These are phyloP conservation scores for Panicum virgatum DNA, from an alignment of 202 grass and related monocot species.

Conservation along the genomic window DNA sequence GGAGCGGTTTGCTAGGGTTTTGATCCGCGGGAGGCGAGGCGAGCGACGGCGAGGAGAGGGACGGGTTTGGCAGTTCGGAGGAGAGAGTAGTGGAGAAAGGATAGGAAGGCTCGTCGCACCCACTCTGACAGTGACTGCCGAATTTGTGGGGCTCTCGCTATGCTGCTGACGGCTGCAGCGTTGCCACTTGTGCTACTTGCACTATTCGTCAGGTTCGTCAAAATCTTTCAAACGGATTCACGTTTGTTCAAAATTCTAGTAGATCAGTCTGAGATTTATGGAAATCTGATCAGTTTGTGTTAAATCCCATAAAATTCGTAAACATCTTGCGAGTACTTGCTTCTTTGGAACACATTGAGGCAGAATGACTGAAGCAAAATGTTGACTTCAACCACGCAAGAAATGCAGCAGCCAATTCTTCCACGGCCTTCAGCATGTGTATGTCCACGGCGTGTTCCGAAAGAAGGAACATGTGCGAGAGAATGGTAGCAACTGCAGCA, in stretches of 20 bases:
- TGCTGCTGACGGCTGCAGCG: neutral
- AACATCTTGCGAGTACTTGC: neutral
- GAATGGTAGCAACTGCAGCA: neutral
- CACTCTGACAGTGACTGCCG: neutral
- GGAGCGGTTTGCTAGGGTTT: constrained; percentile 45
- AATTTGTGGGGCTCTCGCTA: neutral
- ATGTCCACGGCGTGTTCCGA: neutral
- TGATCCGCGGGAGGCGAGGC: constrained; percentile 13
- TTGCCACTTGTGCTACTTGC: neutral
- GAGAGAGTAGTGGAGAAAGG: neutral
- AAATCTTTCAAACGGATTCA: neutral
- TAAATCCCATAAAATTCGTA: neutral
- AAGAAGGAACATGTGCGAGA: constrained; percentile 16
- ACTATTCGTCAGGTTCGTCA: neutral
- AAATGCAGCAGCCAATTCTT: neutral
- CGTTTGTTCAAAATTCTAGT: neutral
- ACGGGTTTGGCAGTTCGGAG: neutral
- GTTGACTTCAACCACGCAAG: neutral
- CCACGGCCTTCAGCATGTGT: constrained; percentile 16
- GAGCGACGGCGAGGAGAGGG: constrained; percentile 27
- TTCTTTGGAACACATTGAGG: neutral
- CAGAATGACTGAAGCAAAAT: neutral
- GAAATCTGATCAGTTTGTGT: neutral
- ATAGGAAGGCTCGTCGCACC: neutral
- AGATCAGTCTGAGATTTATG: neutral